Evolutionary conservation across 2,329 filamentous ascomycete genomes (phyloP), one percentile per base, ranked within the genome.

Genomic region (Arthroderma sp.): DNA sequence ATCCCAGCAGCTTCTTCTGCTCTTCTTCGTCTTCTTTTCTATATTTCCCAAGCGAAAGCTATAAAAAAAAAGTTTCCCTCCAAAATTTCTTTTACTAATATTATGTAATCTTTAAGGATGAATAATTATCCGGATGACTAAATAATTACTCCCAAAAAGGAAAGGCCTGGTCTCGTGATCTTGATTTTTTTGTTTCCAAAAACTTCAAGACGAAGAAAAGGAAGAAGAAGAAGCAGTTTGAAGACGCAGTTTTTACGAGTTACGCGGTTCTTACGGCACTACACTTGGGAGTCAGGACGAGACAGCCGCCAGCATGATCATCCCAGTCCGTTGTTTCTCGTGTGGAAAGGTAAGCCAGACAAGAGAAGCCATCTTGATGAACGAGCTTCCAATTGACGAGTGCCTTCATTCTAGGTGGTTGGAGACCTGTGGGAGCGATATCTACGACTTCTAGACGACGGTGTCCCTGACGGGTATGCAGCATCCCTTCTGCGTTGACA

Each of bases 391-490:
- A 38, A 66, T 59, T 25, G 51, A 51, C 47, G n/a, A 31, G 43
- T 52, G 54, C 9, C 8, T 47, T 47, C 8, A 9, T 47, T 28
- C 41, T 70, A 97, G 93, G 93, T 98, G 71, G 88, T 91, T 59
- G 93, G 89, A 63, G 93, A 98, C 74, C 84, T 98, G 56, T 98
- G 93, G 91, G 93, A 98, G 75, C 85, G 87, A 63, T 98, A 96
- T 72, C 80, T 97, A 64, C 85, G 87, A 70, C 80, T 96, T 59
- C 86, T 97, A 61, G 88, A 93, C 66, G 85, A 90, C 56, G 81
- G 82, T 60, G 78, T 86, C 63, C 77, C 80, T 51, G 86, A 91
- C 72, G 86, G 88, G 86, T 89, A 78, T 9, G 23, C 53, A 23
- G 1, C 6, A 49, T n/a, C n/a, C n/a, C n/a, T n/a, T n/a, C n/a